Evolutionary conservation across 73 alveolate species (phyloP), one percentile per base, ranked within the genome.

Genomic region (Blepharisma japonicum): DNA sequence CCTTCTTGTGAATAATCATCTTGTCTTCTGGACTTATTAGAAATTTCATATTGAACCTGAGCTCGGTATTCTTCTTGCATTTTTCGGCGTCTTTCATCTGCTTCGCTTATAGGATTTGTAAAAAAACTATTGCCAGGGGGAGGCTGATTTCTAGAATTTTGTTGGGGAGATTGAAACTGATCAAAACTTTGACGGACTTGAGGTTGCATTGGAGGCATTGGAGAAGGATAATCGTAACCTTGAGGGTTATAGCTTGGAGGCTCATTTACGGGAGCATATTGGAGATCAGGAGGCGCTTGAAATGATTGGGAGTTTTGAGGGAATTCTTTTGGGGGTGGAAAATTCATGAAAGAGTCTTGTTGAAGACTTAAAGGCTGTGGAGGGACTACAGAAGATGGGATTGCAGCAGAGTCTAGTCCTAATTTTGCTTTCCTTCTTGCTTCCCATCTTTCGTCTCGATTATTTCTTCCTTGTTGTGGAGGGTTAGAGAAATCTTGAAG

Each of bases 91-190:
- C 23, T 61, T 25, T 14, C 14, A n/a, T 14, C 49, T 14, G 74
- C 38, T 14, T 14, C 46, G 2, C 49, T 61, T 8, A 61, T 61
- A 8, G 74, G 74, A 25, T 61, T 61, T 2, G 23, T 9, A 25
- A 61, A 61, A 61, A 61, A 61, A 25, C 74, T 61, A 5, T 61
- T 61, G 47, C 74, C 23, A 18, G 74, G 74, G 14, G 74, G 74
- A 20, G 74, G 14, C 74, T 39, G 39, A 8, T 39, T 39, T 61
- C 74, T 14, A 61, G 74, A 39, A 61, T 61, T 61, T n/a, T 14
- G 47, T 61, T 61, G 14, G 50, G 50, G 39, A 9, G 14, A 25
- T 14, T 14, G 23, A 20, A 25, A 25, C 23, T 61, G 50, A 61
- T n/a, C 39, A 5, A 20, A 61, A 61, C 23, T 61, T 61, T 61